These are phyloP conservation scores for Tylopilus sp. DNA, from an alignment of 768 basidiomycete genomes.

Conservation along the genomic window DNA sequence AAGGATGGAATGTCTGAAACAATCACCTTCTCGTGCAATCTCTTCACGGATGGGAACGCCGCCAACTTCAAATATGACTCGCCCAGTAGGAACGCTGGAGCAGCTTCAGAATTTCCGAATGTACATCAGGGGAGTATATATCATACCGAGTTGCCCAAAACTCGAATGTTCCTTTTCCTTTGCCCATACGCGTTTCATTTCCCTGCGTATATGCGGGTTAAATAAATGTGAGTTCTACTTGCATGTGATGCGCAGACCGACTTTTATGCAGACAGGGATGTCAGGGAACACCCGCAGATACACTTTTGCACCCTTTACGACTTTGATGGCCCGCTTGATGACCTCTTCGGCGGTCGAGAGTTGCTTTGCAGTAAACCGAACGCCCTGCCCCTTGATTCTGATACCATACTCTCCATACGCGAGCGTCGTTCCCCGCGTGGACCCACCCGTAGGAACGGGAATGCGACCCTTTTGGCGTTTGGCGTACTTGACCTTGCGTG, in stretches of 20 bases:
- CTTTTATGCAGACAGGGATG: conserved; percentile 96
- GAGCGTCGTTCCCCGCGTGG: conserved; percentile 89
- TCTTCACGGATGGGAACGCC: conserved; percentile 88
- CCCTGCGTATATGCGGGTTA: conserved; percentile 48
- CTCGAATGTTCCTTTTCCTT: conserved; percentile 97
- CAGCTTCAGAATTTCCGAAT: neutral
- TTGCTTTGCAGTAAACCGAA: conserved; percentile 85
- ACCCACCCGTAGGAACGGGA: conserved; percentile 85
- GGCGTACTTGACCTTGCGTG: conserved; percentile 76
- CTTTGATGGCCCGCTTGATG: conserved; percentile 85
- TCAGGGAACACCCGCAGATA: conserved; percentile 93
- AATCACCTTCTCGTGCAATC: conserved; percentile 83
- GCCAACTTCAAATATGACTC: conserved; percentile 93
- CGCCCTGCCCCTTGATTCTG: conserved; percentile 78
- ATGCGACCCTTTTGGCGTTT: conserved; percentile 90
- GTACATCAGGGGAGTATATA: neutral
- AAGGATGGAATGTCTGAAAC: neutral
- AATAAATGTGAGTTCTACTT: neutral
- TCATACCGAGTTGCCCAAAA: conserved; percentile 91
- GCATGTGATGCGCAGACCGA: conserved; percentile 28
- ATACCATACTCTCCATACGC: conserved; percentile 92
- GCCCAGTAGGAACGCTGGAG: conserved; percentile 75
- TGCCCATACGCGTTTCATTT: conserved; percentile 99
- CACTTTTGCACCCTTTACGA: conserved; percentile 84
- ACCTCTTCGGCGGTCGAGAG: conserved; percentile 83